Percentiles rank a stretch among this genome's conserved stretches.
Conservation (phyloP, 2,329 filamentous ascomycete genomes). For the Aspergillus clavatus region DNA sequence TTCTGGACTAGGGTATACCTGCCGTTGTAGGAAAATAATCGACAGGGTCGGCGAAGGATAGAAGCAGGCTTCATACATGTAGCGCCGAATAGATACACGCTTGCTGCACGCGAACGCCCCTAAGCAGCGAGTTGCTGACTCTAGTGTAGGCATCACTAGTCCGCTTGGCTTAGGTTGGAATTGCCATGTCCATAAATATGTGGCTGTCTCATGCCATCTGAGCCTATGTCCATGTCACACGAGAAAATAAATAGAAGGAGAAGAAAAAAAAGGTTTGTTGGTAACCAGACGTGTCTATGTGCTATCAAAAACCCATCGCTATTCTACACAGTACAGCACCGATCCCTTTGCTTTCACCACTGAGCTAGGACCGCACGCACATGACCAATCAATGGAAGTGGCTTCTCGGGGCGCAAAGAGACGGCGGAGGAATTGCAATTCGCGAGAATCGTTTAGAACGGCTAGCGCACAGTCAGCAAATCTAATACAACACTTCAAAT, state of each 20-base stretch:
- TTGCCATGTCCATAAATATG: not conserved
- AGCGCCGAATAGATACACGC: not conserved
- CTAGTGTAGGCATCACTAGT: not conserved
- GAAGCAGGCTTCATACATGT: not conserved
- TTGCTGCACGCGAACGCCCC: not conserved
- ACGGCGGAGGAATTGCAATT: slow-evolving; percentile 8
- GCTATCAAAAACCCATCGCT: slow-evolving; percentile 33
- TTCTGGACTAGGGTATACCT: slow-evolving; percentile 19
- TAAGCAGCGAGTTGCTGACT: not conserved
- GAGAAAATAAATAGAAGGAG: slow-evolving; percentile 3
- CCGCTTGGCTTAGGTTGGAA: not conserved
- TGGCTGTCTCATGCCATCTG: not conserved
- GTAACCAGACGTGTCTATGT: slow-evolving; percentile 28
- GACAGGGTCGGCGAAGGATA: not conserved
- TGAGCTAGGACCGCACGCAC: slow-evolving; percentile 8
- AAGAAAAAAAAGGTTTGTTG: not conserved
- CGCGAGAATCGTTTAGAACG: slow-evolving; percentile 31
- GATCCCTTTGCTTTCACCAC: slow-evolving; percentile 10
- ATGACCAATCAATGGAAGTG: slow-evolving; percentile 13
- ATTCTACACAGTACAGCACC: slow-evolving; percentile 34
- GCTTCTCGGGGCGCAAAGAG: slow-evolving; percentile 3
- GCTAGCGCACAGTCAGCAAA: slow-evolving; percentile 25
- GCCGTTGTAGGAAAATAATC: slow-evolving; percentile 16
- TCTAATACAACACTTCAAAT: not conserved
- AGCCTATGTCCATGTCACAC: not conserved